These are phyloP conservation scores for Penicillium verhagenii DNA, from an alignment of 495 filamentous ascomycete genomes.

Conservation along the genomic window DNA sequence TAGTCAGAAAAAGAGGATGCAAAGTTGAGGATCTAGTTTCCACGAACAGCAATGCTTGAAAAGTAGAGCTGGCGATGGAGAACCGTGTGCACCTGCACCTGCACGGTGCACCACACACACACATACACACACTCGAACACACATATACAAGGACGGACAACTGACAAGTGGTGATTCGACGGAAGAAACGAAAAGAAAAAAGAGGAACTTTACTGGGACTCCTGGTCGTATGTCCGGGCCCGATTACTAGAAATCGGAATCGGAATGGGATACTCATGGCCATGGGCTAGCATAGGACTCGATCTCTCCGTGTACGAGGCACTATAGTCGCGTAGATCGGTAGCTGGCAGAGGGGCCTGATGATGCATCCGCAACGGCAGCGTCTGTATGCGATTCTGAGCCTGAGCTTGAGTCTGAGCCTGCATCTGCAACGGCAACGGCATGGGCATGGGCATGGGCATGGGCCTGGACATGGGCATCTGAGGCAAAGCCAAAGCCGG, in stretches of 20 bases:
- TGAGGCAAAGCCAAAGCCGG: constrained; percentile 18
- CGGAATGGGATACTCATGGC: constrained; percentile 28
- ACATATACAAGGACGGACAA: constrained; percentile 18
- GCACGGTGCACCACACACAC: constrained; percentile 8
- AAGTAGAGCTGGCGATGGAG: constrained; percentile 1
- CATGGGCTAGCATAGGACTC: constrained; percentile 20
- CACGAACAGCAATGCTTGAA: neutral
- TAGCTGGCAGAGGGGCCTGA: constrained; percentile 5
- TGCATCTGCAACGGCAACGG: too few species aligned
- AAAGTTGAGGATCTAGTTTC: neutral
- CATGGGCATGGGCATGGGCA: too few species aligned
- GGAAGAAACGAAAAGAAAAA: constrained; percentile 16
- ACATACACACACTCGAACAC: too few species aligned
- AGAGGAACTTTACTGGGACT: constrained; percentile 41
- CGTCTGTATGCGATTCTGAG: too few species aligned
- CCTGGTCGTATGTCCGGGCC: constrained; percentile 34
- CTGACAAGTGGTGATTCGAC: constrained; percentile 19
- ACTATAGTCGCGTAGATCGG: constrained; percentile 19
- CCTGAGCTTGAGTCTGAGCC: too few species aligned
- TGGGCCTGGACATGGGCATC: too few species aligned
- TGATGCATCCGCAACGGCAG: constrained; percentile 18
- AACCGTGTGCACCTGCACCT: too few species aligned
- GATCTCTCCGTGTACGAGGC: constrained; percentile 26
- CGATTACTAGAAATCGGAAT: constrained; percentile 26
- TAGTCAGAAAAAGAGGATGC: neutral